phyloP scores from a whole-genome alignment of 441 rosid species.

The Lepidium campestre region DNA sequence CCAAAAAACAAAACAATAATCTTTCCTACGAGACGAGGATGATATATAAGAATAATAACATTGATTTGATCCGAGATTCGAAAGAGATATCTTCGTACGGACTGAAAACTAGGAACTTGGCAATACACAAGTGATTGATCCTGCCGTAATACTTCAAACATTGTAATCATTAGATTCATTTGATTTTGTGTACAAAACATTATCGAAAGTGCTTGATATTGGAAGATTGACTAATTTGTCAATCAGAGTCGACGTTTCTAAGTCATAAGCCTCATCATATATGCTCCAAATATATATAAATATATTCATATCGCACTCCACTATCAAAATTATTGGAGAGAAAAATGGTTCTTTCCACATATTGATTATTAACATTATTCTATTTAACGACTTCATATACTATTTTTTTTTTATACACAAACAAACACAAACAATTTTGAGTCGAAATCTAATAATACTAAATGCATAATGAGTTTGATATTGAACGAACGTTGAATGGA shows the following conservation, averaged over 20 bases:
- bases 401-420: not conserved
- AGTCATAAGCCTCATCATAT: slow-evolving; percentile 16
- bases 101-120: not conserved
- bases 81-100: not conserved
- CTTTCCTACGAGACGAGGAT: not conserved
- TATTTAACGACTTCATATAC: not conserved
- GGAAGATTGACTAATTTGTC: slow-evolving; percentile 21
- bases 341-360: not conserved
- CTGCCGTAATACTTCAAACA: not conserved
- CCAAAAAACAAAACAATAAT: too few relatives aligned
- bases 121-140: not conserved
- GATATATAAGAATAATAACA: not conserved
- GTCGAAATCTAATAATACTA: too few relatives aligned
- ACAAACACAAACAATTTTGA: not conserved
- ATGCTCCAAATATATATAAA: not conserved
- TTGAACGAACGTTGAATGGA: not conserved
- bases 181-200: not conserved
- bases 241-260: slow-evolving; percentile 18
- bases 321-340: not conserved
- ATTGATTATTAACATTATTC: not conserved
- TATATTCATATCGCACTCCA: slow-evolving; percentile 4
- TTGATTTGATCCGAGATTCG: not conserved
- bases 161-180: slow-evolving; percentile 12
- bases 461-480: not conserved
- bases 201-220: slow-evolving; percentile 13